Conservation (phyloP, 2,329 filamentous ascomycete species). For the Xylaria sp. region DNA sequence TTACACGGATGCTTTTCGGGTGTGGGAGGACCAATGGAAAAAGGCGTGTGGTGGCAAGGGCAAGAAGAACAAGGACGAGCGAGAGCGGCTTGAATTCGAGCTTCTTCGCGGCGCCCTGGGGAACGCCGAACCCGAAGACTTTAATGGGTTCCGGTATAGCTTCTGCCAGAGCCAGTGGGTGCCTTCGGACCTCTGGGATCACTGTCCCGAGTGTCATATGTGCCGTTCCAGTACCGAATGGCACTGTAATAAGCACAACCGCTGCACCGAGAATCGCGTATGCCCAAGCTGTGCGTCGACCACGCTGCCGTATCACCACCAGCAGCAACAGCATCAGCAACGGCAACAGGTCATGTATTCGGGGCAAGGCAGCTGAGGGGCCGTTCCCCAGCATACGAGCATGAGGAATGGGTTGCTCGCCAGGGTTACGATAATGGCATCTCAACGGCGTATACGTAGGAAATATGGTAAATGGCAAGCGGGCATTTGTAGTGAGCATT, state of each 20-base stretch:
- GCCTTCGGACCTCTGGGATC: constrained; percentile 45
- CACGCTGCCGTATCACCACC: constrained; percentile 39
- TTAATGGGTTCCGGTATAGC: constrained; percentile 51
- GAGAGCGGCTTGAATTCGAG: constrained; percentile 51
- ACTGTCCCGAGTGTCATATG: constrained; percentile 49
- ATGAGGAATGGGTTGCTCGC: constrained; percentile 35
- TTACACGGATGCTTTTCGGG: constrained; percentile 46
- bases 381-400: constrained; percentile 15
- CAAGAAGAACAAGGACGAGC: constrained; percentile 49
- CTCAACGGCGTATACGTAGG: constrained; percentile 34
- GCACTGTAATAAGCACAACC: constrained; percentile 51
- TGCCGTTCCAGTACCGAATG: constrained; percentile 49
- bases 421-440: constrained; percentile 33
- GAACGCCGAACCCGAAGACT: constrained; percentile 48
- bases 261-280: constrained; percentile 47
- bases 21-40: constrained; percentile 50
- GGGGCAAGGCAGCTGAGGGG: constrained; percentile 19
- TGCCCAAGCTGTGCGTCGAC: constrained; percentile 47
- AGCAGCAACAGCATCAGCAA: constrained; percentile 33
- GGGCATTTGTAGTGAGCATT: constrained; percentile 36
- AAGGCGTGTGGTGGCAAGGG: constrained; percentile 46
- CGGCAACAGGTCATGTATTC: constrained; percentile 36
- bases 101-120: constrained; percentile 50
- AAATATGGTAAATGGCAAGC: constrained; percentile 35
- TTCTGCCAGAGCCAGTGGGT: constrained; percentile 51